A percentile compares a stretch with the other conserved stretches of the same genome.
These are phyloP conservation scores for Macrocybe gigantea DNA, from an alignment of 768 basidiomycete genomes.

Conservation along the genomic window DNA sequence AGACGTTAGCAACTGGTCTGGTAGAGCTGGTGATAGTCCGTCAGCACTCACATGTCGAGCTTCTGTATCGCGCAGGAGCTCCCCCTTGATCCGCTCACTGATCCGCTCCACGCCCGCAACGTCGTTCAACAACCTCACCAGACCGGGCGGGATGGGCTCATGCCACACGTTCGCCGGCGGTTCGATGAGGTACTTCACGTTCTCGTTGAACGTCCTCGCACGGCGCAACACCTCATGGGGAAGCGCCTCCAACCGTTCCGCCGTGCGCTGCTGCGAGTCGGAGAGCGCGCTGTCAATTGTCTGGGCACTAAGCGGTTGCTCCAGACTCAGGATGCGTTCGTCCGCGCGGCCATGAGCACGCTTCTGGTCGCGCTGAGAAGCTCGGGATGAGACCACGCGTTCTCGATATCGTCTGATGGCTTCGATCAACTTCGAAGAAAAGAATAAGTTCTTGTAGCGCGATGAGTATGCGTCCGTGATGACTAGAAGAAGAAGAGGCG, in stretches of 20 bases:
- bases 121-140: conserved; percentile 26
- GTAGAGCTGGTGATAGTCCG: background rate
- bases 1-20: background rate
- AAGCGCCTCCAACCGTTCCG: conserved; percentile 23
- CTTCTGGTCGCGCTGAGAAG: background rate
- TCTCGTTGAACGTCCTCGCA: conserved; percentile 23
- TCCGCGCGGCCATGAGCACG: background rate
- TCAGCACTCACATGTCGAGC: conserved; percentile 23
- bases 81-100: conserved; percentile 22
- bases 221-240: conserved; percentile 25
- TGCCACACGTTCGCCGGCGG: conserved; percentile 8
- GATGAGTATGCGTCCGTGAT: conserved; percentile 61
- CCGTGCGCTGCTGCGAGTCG: conserved; percentile 13
- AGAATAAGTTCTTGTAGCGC: conserved; percentile 55
- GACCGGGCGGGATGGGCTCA: conserved; percentile 20
- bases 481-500: conserved; percentile 28
- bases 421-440: conserved; percentile 35
- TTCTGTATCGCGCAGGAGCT: conserved; percentile 26
- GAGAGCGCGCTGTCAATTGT: conserved; percentile 9
- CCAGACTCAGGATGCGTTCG: background rate
- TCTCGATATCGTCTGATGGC: conserved; percentile 39
- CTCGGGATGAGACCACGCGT: background rate
- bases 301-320: background rate
- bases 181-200: conserved; percentile 24
- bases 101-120: conserved; percentile 25